phyloP scores from a whole-genome alignment of 2,329 filamentous ascomycete genomes.

The Daldinia sp. region DNA sequence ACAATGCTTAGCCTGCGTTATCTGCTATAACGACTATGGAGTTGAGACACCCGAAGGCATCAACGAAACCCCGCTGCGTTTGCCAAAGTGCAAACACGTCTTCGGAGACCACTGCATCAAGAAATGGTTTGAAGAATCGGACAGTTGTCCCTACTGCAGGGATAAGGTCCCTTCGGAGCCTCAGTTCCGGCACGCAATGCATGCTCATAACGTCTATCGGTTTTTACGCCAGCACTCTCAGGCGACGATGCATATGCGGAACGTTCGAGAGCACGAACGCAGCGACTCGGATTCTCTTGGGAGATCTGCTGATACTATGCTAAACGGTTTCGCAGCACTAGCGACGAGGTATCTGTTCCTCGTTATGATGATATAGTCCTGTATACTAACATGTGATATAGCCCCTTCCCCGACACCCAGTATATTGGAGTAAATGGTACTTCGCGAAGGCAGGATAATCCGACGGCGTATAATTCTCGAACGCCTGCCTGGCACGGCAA shows the following conservation, averaged over 20 bases:
- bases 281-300: slow-evolving; percentile 24
- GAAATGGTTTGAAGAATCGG: slow-evolving; percentile 70
- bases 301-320: slow-evolving; percentile 16
- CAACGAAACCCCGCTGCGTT: slow-evolving; percentile 62
- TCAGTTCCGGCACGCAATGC: slow-evolving; percentile 28
- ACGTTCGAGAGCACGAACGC: slow-evolving; percentile 26
- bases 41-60: slow-evolving; percentile 65
- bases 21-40: slow-evolving; percentile 71
- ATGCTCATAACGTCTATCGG: slow-evolving; percentile 36
- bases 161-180: slow-evolving; percentile 65
- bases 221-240: slow-evolving; percentile 43
- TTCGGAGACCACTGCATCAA: slow-evolving; percentile 72
- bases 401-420: slow-evolving; percentile 21
- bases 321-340: slow-evolving; percentile 8
- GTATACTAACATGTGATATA: slow-evolving; percentile 15
- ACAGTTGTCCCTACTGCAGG: slow-evolving; percentile 71
- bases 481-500: slow-evolving; percentile 29
- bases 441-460: slow-evolving; percentile 35
- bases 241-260: slow-evolving; percentile 32
- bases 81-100: slow-evolving; percentile 70
- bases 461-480: slow-evolving; percentile 23
- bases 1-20: slow-evolving; percentile 61
- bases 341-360: slow-evolving; percentile 27
- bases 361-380: background rate
- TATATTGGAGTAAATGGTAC: slow-evolving; percentile 19